phyloP scores from a whole-genome alignment of 805 yeast genomes.

The Sungouiozyma intestinalis region DNA sequence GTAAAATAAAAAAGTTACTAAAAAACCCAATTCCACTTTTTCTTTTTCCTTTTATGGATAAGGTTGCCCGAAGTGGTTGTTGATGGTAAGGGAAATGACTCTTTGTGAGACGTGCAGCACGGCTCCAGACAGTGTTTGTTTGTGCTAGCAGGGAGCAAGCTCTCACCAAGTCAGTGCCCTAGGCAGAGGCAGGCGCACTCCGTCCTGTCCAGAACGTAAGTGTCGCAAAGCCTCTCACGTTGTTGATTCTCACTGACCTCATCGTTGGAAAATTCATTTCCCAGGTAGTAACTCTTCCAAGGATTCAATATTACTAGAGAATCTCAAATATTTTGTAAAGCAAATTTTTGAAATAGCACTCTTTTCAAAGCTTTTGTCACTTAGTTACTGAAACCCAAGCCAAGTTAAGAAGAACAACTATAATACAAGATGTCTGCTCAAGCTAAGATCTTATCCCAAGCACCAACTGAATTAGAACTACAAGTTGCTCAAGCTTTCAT shows the following conservation, averaged over 20 bases:
- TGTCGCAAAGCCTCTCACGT: neutral
- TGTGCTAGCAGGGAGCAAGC: too few relatives aligned
- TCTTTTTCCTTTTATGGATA: too few relatives aligned
- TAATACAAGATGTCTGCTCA: constrained; percentile 65
- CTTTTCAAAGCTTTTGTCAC: neutral
- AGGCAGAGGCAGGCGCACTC: neutral
- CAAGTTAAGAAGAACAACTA: constrained; percentile 18
- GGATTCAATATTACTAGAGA: neutral
- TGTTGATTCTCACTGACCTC: neutral
- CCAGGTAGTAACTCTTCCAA: neutral
- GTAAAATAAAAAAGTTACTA: too few relatives aligned
- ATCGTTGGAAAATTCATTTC: neutral
- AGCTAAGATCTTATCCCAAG: constrained; percentile 85
- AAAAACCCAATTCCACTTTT: too few relatives aligned
- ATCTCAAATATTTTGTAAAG: neutral
- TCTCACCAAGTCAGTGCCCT: too few relatives aligned
- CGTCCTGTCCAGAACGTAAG: neutral
- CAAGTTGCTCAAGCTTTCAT: constrained; percentile 98
- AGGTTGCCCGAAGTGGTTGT: too few relatives aligned
- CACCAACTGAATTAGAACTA: constrained; percentile 97
- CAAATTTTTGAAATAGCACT: neutral
- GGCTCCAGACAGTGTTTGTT: too few relatives aligned
- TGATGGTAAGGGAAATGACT: too few relatives aligned
- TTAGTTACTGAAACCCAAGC: neutral
- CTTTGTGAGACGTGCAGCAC: too few relatives aligned